These are phyloP conservation scores for Theobroma grandiflorum DNA, from an alignment of 441 rosid genomes.

Conservation along the genomic window DNA sequence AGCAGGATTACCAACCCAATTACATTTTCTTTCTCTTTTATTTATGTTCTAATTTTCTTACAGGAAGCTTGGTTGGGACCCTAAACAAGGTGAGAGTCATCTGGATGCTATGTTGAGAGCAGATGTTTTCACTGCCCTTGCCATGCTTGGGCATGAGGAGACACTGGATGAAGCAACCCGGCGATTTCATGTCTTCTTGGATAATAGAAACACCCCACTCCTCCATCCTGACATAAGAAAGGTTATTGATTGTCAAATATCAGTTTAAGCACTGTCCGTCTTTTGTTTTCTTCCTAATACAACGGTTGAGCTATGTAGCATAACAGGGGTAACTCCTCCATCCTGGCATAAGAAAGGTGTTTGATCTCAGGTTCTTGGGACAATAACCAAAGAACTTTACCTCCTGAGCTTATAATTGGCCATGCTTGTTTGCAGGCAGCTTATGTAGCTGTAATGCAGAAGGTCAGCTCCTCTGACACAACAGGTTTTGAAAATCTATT, in stretches of 20 bases:
- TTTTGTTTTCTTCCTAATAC: too few species aligned
- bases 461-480: conserved; percentile 64
- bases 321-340: conserved; percentile 49
- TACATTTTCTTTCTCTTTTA: background rate
- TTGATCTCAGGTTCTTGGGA: background rate
- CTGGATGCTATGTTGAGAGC: conserved; percentile 93
- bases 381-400: background rate
- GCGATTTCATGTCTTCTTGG: conserved; percentile 74
- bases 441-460: conserved; percentile 87
- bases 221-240: conserved; percentile 86
- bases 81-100: conserved; percentile 88
- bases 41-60: conserved; percentile 23
- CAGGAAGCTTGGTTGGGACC: conserved; percentile 95
- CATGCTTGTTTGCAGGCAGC: conserved; percentile 66
- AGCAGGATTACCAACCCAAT: background rate
- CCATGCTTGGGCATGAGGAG: conserved; percentile 69
- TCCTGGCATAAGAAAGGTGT: conserved; percentile 80
- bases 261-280: too few species aligned
- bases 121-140: conserved; percentile 81
- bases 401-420: conserved; percentile 11
- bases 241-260: conserved; percentile 14
- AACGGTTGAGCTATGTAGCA: too few species aligned
- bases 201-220: conserved; percentile 75
- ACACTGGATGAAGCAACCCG: conserved; percentile 70
- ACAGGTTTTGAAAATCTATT: conserved; percentile 78